Evolutionary conservation across 495 filamentous ascomycete genomes (phyloP).

Genomic region (Podospora comata): DNA sequence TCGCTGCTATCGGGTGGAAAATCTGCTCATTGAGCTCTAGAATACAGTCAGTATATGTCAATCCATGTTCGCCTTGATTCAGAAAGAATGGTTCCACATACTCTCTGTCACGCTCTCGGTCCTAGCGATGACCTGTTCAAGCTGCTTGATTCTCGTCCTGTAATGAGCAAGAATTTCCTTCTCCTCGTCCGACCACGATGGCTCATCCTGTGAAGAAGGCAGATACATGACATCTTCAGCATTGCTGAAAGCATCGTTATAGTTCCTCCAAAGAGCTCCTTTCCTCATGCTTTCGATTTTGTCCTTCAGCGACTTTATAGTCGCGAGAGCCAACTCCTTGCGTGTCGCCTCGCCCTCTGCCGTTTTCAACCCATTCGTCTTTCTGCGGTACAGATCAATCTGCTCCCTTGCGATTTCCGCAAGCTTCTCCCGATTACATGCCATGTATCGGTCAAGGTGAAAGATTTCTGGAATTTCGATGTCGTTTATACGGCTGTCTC

Average conservation of each 20-base stretch:
- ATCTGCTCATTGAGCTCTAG: background rate
- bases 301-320: background rate
- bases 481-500: constrained; percentile 31
- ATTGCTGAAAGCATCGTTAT: background rate
- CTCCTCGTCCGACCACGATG: constrained; percentile 41
- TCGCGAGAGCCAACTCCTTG: background rate
- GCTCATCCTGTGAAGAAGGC: constrained; percentile 28
- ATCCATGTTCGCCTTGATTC: background rate
- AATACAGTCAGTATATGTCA: background rate
- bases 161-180: constrained; percentile 20
- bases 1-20: background rate
- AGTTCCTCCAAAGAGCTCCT: background rate
- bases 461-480: constrained; percentile 68
- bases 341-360: background rate
- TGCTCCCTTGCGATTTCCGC: constrained; percentile 41
- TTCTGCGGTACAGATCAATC: constrained; percentile 24
- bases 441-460: constrained; percentile 77
- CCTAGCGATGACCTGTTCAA: constrained; percentile 16
- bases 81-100: constrained; percentile 18
- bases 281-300: background rate
- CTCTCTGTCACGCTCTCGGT: constrained; percentile 23
- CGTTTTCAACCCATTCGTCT: background rate
- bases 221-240: background rate
- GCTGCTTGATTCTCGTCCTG: constrained; percentile 17
- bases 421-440: constrained; percentile 52